phyloP scores from a whole-genome alignment of 2,329 filamentous ascomycete genomes.

The Epichloe festucae region DNA sequence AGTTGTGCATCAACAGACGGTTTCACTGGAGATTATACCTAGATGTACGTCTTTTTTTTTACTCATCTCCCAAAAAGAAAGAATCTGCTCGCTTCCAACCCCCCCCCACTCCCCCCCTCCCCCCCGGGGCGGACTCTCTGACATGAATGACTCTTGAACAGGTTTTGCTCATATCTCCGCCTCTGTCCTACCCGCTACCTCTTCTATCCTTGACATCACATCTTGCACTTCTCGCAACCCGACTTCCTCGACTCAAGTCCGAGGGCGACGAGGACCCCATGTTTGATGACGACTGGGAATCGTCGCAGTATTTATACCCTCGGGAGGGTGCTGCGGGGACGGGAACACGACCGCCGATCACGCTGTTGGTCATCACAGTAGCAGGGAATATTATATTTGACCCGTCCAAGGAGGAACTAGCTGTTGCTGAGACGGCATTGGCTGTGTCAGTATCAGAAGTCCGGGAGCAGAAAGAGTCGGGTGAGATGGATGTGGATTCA shows the following conservation, averaged over 20 bases:
- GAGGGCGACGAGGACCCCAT: slow-evolving; percentile 90
- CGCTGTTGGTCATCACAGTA: slow-evolving; percentile 77
- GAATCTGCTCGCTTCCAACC: neutral
- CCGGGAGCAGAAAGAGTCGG: slow-evolving; percentile 10
- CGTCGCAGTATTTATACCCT: slow-evolving; percentile 64
- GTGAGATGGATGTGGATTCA: slow-evolving; percentile 30
- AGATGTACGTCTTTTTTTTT: slow-evolving; percentile 50
- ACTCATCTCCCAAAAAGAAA: neutral
- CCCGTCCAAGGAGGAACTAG: slow-evolving; percentile 78
- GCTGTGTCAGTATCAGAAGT: slow-evolving; percentile 64
- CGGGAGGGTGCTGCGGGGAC: slow-evolving; percentile 22
- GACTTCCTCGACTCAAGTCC: slow-evolving; percentile 72
- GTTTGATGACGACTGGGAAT: slow-evolving; percentile 96
- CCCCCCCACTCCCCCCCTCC: too few relatives aligned
- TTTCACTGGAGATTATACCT: slow-evolving; percentile 97
- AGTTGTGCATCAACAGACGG: slow-evolving; percentile 73
- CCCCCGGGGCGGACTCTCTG: neutral
- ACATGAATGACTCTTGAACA: slow-evolving; percentile 22
- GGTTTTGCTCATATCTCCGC: slow-evolving; percentile 88
- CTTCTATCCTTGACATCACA: slow-evolving; percentile 88
- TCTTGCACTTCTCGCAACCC: slow-evolving; percentile 78
- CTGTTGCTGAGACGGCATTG: slow-evolving; percentile 79
- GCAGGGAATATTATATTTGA: slow-evolving; percentile 89
- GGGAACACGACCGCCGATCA: slow-evolving; percentile 60
- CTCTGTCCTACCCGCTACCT: slow-evolving; percentile 83